Conservation (phyloP, 768 basidiomycete species). For the Tricholoma flavovirens region DNA sequence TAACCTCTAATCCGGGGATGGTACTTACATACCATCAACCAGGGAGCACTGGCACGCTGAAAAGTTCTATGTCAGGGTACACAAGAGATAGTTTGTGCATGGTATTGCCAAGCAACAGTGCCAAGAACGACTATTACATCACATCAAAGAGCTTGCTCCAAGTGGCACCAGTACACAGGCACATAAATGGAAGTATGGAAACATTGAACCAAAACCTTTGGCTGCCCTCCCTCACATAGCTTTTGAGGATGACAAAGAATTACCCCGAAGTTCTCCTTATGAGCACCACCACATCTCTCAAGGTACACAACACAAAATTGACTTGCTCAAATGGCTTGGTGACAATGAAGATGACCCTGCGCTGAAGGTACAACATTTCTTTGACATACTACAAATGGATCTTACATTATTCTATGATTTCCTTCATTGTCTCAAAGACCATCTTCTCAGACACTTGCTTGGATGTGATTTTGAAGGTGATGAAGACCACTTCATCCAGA, state of each 20-base stretch:
- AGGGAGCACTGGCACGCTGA: conserved; percentile 29
- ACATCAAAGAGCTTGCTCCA: neutral
- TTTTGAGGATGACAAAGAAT: neutral
- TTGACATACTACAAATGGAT: too few relatives aligned
- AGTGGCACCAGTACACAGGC: neutral
- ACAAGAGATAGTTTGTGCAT: conserved; percentile 17
- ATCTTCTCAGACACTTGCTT: conserved; percentile 22
- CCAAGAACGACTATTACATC: conserved; percentile 2
- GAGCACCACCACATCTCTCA: neutral
- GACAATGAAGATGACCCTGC: neutral
- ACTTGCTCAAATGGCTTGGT: neutral
- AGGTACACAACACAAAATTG: neutral
- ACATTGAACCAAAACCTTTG: neutral
- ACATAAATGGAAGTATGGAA: neutral
- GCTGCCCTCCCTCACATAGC: neutral
- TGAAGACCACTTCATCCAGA: conserved; percentile 9
- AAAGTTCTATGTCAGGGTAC: conserved; percentile 21
- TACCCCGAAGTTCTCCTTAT: neutral
- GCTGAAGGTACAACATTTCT: neutral
- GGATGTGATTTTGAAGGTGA: conserved; percentile 12
- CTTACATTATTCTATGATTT: conserved; percentile 16
- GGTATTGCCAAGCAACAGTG: conserved; percentile 21
- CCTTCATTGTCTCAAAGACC: conserved; percentile 20
- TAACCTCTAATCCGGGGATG: neutral
- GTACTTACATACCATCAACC: too few relatives aligned